Evolutionary conservation across 2,329 filamentous ascomycete species (phyloP).

Genomic region (Ophiostoma angusticollis): DNA sequence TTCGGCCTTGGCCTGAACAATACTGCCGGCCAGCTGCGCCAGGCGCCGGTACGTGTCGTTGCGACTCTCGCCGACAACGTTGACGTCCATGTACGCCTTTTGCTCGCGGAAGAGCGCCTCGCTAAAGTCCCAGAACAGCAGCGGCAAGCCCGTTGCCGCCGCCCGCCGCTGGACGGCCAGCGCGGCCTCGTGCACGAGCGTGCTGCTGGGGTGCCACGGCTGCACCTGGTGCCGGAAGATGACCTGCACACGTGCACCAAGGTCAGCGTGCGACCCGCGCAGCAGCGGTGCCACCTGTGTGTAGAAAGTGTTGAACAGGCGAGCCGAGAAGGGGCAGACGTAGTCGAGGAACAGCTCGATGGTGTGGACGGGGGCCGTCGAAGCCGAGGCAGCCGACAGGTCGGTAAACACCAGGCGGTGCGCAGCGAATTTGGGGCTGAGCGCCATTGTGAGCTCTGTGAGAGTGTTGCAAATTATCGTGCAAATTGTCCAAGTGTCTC

Average conservation of each 20-base stretch:
- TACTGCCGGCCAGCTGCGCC: conserved; percentile 53
- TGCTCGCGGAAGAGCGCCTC: conserved; percentile 53
- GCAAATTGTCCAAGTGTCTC: background rate
- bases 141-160: conserved; percentile 26
- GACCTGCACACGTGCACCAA: conserved; percentile 46
- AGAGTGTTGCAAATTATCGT: too few relatives aligned
- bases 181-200: conserved; percentile 68
- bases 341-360: conserved; percentile 71
- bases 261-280: conserved; percentile 42
- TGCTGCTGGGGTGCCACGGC: conserved; percentile 86
- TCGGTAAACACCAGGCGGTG: conserved; percentile 47
- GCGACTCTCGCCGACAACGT: conserved; percentile 68
- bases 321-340: conserved; percentile 62
- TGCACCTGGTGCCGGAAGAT: conserved; percentile 88
- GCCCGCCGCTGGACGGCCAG: conserved; percentile 63
- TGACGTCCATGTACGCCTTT: conserved; percentile 70
- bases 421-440: conserved; percentile 65
- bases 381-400: conserved; percentile 21
- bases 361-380: conserved; percentile 40
- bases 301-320: conserved; percentile 66
- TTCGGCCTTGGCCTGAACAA: conserved; percentile 59
- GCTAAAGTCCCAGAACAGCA: conserved; percentile 71
- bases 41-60: conserved; percentile 75
- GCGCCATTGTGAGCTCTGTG: conserved; percentile 43
- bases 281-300: conserved; percentile 52